Evolutionary conservation across 768 basidiomycete species (phyloP).

Genomic region (Mycena sanguinolenta): DNA sequence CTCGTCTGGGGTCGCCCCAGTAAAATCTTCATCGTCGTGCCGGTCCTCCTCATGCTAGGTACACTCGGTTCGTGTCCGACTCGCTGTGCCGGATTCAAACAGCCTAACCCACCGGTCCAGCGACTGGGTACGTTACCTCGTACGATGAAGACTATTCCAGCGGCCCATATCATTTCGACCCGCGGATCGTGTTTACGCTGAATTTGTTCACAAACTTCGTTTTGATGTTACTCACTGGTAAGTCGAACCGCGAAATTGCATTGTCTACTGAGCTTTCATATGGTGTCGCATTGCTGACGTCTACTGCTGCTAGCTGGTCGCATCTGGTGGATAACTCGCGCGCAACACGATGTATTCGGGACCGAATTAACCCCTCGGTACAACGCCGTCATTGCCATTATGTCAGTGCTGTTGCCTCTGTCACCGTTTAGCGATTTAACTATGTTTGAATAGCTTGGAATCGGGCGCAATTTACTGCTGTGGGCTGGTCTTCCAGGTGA

Average conservation of each 20-base stretch:
- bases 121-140: slow-evolving; percentile 27
- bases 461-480: slow-evolving; percentile 31
- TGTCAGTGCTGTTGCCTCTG: background rate
- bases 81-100: too few species aligned
- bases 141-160: slow-evolving; percentile 27
- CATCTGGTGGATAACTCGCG: slow-evolving; percentile 29
- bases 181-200: slow-evolving; percentile 25
- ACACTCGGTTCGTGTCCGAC: slow-evolving; percentile 19
- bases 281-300: too few species aligned
- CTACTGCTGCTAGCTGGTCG: slow-evolving; percentile 10
- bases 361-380: slow-evolving; percentile 3
- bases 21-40: slow-evolving; percentile 3
- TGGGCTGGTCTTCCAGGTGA: slow-evolving; percentile 26
- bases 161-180: slow-evolving; percentile 12
- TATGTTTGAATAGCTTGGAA: slow-evolving; percentile 8
- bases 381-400: slow-evolving; percentile 24
- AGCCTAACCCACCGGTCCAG: background rate
- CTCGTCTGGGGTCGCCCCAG: slow-evolving; percentile 25
- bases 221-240: slow-evolving; percentile 27
- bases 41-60: slow-evolving; percentile 20
- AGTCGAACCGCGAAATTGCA: background rate
- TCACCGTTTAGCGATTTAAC: background rate
- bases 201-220: slow-evolving; percentile 24
- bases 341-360: slow-evolving; percentile 12
- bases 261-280: background rate